phyloP scores from a whole-genome alignment of 1,284 basidiomycete species.

The Boletus smithii region DNA sequence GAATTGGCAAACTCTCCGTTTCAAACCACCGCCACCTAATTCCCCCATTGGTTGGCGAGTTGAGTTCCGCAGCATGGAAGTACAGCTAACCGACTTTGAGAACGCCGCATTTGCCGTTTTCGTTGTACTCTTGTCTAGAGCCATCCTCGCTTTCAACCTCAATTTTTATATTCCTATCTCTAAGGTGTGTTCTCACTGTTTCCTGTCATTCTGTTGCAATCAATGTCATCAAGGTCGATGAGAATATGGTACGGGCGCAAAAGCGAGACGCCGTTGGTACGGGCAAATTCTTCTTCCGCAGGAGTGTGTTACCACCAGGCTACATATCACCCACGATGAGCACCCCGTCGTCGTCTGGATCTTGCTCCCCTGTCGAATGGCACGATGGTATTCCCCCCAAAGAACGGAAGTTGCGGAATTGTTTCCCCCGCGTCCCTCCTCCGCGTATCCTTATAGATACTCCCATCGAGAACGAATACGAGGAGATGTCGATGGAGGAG shows the following conservation, averaged over 20 bases:
- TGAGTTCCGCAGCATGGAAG: slow-evolving; percentile 98
- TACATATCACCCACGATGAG: slow-evolving; percentile 40
- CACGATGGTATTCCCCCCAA: slow-evolving; percentile 40
- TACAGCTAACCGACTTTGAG: slow-evolving; percentile 98
- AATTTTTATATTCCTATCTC: slow-evolving; percentile 98
- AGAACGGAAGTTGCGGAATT: slow-evolving; percentile 66
- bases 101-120: slow-evolving; percentile 97
- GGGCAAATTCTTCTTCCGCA: slow-evolving; percentile 89
- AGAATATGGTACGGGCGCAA: slow-evolving; percentile 94
- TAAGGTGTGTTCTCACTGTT: slow-evolving; percentile 54
- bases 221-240: slow-evolving; percentile 71
- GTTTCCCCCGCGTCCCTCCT: slow-evolving; percentile 57
- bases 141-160: slow-evolving; percentile 86
- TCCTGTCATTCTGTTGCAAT: neutral
- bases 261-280: slow-evolving; percentile 72
- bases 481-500: slow-evolving; percentile 89
- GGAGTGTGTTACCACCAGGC: slow-evolving; percentile 71
- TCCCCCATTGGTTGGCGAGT: slow-evolving; percentile 97
- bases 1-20: slow-evolving; percentile 98
- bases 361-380: slow-evolving; percentile 45
- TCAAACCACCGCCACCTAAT: slow-evolving; percentile 95
- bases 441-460: slow-evolving; percentile 43
- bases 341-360: slow-evolving; percentile 50
- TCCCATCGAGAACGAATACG: slow-evolving; percentile 80
- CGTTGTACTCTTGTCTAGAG: slow-evolving; percentile 89